These are phyloP conservation scores for Neltuma alba DNA, from an alignment of 306 rosid genomes.

Conservation along the genomic window DNA sequence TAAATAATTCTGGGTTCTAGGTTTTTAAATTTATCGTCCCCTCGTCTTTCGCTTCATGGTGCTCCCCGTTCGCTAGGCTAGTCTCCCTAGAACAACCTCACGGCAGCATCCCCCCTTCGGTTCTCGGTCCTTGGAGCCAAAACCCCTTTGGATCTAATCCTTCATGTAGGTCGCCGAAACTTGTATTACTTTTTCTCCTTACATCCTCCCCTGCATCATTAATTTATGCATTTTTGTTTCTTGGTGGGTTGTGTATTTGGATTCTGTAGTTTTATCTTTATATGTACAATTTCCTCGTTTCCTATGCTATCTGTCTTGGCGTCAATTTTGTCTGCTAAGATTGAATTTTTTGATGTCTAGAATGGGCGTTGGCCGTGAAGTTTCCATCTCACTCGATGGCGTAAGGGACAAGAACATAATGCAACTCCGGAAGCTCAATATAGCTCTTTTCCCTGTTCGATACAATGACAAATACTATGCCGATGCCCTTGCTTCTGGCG, in stretches of 20 bases:
- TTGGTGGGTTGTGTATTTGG: neutral
- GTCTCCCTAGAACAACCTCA: neutral
- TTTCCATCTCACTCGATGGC: constrained; percentile 83
- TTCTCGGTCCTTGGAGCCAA: neutral
- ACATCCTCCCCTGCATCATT: neutral
- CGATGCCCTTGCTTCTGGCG: constrained; percentile 86
- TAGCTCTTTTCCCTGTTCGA: constrained; percentile 93
- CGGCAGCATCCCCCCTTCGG: neutral
- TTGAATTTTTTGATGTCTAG: neutral
- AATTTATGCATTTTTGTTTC: neutral
- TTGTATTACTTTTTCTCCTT: neutral
- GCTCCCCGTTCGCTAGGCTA: neutral
- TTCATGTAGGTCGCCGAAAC: neutral
- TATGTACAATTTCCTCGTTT: neutral
- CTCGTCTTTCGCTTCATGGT: neutral
- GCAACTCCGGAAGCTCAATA: constrained; percentile 98
- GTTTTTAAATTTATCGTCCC: neutral
- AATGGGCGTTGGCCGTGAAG: constrained; percentile 93
- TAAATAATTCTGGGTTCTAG: neutral
- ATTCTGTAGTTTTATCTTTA: neutral
- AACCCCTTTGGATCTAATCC: neutral
- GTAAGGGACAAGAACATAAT: constrained; percentile 94
- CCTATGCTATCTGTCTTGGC: neutral
- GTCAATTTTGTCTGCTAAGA: neutral
- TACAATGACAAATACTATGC: constrained; percentile 91